phyloP scores from a whole-genome alignment of 2,329 filamentous ascomycete species.

The Thielaviopsis ethacetica region DNA sequence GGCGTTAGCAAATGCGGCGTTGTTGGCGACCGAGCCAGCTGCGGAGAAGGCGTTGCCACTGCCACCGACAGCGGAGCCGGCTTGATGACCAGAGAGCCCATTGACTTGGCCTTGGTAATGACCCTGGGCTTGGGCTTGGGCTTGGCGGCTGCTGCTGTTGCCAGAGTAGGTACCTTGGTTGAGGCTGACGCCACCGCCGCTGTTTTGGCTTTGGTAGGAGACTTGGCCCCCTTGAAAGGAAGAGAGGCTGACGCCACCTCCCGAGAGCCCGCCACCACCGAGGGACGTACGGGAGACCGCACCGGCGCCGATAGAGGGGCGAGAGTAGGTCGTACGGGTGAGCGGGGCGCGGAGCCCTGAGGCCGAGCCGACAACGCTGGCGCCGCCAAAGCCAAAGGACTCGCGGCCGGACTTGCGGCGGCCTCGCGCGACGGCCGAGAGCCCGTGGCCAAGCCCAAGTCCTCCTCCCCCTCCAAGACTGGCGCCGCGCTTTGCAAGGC shows the following conservation, averaged over 20 bases:
- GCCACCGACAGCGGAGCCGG: too few species aligned
- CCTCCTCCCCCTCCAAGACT: slow-evolving; percentile 8
- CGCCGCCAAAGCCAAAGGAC: slow-evolving; percentile 8
- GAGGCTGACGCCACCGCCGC: too few species aligned
- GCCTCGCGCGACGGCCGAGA: background rate
- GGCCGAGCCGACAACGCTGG: background rate
- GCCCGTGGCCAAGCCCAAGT: background rate
- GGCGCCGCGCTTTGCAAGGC: slow-evolving; percentile 11
- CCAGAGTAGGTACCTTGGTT: background rate
- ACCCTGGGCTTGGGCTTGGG: background rate
- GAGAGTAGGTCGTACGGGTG: slow-evolving; percentile 4
- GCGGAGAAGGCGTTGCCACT: background rate
- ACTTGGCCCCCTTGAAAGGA: too few species aligned
- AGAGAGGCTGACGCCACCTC: too few species aligned
- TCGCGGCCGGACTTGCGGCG: slow-evolving; percentile 10
- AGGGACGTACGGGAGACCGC: too few species aligned
- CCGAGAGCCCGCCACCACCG: too few species aligned
- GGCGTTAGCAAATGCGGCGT: slow-evolving; percentile 2
- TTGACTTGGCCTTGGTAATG: slow-evolving; percentile 10
- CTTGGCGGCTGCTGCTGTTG: slow-evolving; percentile 1
- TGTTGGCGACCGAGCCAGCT: slow-evolving; percentile 9
- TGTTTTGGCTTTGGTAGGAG: too few species aligned
- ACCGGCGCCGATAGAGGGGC: slow-evolving; percentile 3
- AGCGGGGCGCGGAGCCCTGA: background rate
- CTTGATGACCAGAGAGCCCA: slow-evolving; percentile 3